Base-by-base conservation (phyloP, 306 rosid genomes). In the Fragaria vesca region DNA sequence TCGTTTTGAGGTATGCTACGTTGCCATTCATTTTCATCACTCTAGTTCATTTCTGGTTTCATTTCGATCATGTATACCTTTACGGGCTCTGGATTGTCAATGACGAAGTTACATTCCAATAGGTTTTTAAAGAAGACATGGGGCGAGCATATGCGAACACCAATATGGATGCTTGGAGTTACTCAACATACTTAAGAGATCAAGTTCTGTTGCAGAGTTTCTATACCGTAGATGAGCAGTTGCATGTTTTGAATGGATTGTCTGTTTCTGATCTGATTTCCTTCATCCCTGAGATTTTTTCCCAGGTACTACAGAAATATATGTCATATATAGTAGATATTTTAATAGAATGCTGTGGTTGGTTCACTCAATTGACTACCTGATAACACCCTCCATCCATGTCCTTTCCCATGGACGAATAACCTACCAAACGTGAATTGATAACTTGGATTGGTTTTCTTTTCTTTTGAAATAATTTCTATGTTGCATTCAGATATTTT, bases 101-200 rank as follows among this genome's bases (percentile, higher is more conserved):
- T 73, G 77, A 79, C 62, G 76, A 73, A 78, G 57, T 76, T 45
- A 72, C 69, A 66, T 72, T 87, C 13, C 80, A 69, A 79, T 82
- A 94, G 97, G 95, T 92, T 61, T 85, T 90, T 79, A 88, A 90
- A 85, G 98, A 94, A 89, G 89, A 94, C 34, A 81, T 86, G 97
- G 81, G 83, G 85, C 83, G 97, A 91, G 65, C 86, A 52, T 87
- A 92, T 76, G 91, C 80, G 85, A 94, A 92, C 63, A 71, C 88
- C 81, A 92, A 94, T 86, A 94, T 94, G 97, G 91, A 92, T 87
- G 93, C 98, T 80, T 81, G 86, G 73, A 89, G 81, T 81, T 97
- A 92, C 83, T 87, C 97, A 20, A 45, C 91, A 78, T 89, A 92
- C 85, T 85, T 78, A 82, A 90, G 97, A 80, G 72, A 89, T 76